Conservation (phyloP, 2,329 filamentous ascomycete genomes). For the Paraphaeosphaeria minitans region DNA sequence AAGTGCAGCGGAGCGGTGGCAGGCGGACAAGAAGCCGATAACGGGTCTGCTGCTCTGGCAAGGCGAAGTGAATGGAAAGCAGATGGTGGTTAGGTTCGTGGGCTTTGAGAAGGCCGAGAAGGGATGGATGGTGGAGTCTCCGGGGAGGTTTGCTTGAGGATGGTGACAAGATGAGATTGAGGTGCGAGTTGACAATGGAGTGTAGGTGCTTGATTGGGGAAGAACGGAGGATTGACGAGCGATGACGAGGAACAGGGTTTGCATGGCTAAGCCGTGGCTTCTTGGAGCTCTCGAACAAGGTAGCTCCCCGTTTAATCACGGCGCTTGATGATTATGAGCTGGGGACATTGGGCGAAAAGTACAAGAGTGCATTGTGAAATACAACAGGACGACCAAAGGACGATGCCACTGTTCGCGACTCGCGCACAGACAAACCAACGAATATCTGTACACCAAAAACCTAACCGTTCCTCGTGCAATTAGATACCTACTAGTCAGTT, state of each 20-base stretch:
- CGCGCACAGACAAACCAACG: background rate
- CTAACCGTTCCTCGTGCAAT: background rate
- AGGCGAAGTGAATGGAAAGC: background rate
- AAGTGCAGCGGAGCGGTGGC: slow-evolving; percentile 15
- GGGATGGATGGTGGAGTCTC: slow-evolving; percentile 7
- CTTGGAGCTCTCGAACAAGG: background rate
- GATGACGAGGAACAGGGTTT: background rate
- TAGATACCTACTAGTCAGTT: too few relatives aligned
- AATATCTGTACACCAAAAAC: background rate
- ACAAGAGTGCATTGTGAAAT: background rate
- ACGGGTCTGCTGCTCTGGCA: slow-evolving; percentile 16
- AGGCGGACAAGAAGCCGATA: slow-evolving; percentile 18
- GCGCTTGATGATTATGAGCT: background rate
- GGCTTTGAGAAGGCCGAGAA: slow-evolving; percentile 8
- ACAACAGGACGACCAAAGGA: background rate
- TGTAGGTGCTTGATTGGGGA: background rate
- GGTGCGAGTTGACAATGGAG: background rate
- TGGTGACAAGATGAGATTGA: background rate
- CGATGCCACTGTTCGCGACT: background rate
- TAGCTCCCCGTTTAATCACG: background rate
- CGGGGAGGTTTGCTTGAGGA: background rate
- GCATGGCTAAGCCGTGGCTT: background rate
- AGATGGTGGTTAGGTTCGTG: slow-evolving; percentile 5
- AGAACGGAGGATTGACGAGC: background rate
- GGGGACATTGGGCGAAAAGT: background rate